Conservation (phyloP, 129 eudicot genomes). For the Flaveria bidentis region DNA sequence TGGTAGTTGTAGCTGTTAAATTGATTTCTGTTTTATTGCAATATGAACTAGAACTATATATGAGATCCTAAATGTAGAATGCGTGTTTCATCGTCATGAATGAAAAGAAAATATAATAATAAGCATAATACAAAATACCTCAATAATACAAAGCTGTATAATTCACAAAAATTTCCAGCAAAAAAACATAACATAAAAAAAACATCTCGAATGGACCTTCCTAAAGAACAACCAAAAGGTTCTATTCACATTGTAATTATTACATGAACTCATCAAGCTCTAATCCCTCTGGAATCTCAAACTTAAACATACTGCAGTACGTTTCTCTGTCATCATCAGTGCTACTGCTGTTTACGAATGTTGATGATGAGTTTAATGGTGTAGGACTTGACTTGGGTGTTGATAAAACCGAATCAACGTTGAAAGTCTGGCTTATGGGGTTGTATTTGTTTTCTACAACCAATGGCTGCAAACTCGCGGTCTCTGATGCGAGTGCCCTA, state of each 20-base stretch:
- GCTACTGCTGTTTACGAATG: slow-evolving; percentile 46
- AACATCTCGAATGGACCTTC: slow-evolving; percentile 23
- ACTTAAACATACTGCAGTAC: slow-evolving; percentile 71
- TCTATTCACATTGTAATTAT: slow-evolving; percentile 36
- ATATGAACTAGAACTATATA: neutral
- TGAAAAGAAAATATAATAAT: neutral
- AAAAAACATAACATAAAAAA: slow-evolving; percentile 2
- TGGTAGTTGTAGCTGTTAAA: no score
- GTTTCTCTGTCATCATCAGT: slow-evolving; percentile 68
- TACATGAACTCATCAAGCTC: slow-evolving; percentile 74
- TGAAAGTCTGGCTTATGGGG: slow-evolving; percentile 38
- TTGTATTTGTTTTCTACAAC: slow-evolving; percentile 18
- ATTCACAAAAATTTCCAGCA: slow-evolving; percentile 32
- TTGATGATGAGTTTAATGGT: slow-evolving; percentile 51
- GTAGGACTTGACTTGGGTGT: slow-evolving; percentile 58
- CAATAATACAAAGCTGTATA: slow-evolving; percentile 31
- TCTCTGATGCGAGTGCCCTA: slow-evolving; percentile 35
- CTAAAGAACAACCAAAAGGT: slow-evolving; percentile 22
- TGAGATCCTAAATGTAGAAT: neutral
- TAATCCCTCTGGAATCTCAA: slow-evolving; percentile 78
- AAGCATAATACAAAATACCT: neutral
- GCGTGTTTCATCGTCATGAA: neutral
- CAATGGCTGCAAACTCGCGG: no score
- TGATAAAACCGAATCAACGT: slow-evolving; percentile 50
- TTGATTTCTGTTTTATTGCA: neutral